Evolutionary conservation across 2,329 filamentous ascomycete species (phyloP).

Genomic region (Blumeria graminis): DNA sequence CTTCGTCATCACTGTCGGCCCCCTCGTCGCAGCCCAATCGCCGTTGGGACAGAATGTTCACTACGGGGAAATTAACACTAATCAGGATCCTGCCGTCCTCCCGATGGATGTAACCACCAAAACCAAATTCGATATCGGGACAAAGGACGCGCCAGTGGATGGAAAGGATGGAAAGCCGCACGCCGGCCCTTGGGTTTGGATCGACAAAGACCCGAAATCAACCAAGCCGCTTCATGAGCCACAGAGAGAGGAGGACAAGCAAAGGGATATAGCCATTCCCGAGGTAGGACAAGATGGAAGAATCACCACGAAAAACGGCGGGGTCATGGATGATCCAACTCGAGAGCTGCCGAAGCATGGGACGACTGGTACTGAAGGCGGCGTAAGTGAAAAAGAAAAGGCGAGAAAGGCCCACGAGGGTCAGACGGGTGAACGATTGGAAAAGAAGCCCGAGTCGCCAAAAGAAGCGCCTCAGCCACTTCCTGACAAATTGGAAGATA

Average conservation of each 20-base stretch:
- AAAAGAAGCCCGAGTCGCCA: constrained; percentile 59
- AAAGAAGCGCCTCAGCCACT: constrained; percentile 68
- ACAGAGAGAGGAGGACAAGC: constrained; percentile 13
- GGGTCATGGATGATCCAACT: constrained; percentile 81
- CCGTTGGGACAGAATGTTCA: no score
- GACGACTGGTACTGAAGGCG: constrained; percentile 70
- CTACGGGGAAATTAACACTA: no score
- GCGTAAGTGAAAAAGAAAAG: constrained; percentile 71
- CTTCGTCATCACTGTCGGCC: no score
- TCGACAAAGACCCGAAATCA: constrained; percentile 23
- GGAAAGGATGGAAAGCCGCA: constrained; percentile 87
- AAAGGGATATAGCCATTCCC: not conserved
- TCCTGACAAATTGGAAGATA: constrained; percentile 42
- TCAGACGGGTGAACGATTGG: constrained; percentile 35
- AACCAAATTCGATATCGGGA: constrained; percentile 20
- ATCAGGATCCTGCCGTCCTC: no score
- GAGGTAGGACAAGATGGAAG: constrained; percentile 13
- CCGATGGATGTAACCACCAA: constrained; percentile 13
- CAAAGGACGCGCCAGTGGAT: constrained; percentile 72
- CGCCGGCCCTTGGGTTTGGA: constrained; percentile 54
- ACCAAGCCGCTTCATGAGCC: constrained; percentile 15
- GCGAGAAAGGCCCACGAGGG: constrained; percentile 43
- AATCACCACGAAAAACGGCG: constrained; percentile 42
- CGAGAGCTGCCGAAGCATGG: constrained; percentile 56
- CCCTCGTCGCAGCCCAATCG: no score